A percentile compares a stretch with the other conserved stretches of the same genome.
Conservation (phyloP, 805 yeast genomes). For the Komagataella pseudopastoris region DNA sequence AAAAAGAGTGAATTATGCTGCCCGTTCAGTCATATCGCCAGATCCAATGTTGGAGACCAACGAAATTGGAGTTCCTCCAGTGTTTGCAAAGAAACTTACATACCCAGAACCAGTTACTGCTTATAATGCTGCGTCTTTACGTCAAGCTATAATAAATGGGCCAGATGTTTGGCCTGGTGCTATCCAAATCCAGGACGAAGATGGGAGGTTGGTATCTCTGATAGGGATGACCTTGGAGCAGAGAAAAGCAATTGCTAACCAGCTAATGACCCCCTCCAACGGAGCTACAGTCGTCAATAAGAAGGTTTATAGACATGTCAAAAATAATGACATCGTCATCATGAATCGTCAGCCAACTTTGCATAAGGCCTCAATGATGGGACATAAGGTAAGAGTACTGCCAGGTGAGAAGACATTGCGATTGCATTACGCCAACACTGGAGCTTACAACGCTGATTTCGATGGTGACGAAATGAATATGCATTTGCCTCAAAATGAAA, state of each 20-base stretch:
- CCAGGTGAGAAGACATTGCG: constrained; percentile 97
- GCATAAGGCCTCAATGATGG: constrained; percentile 99
- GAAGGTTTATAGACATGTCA: constrained; percentile 89
- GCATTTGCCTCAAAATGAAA: constrained; percentile 98
- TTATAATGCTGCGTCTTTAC: constrained; percentile 76
- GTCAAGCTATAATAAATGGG: constrained; percentile 94
- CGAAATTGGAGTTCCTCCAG: constrained; percentile 98
- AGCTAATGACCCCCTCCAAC: constrained; percentile 72
- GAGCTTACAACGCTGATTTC: constrained; percentile 97
- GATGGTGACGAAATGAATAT: constrained; percentile 99
- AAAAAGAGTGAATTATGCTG: constrained; percentile 97
- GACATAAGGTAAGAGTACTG: constrained; percentile 90
- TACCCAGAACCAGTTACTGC: constrained; percentile 98
- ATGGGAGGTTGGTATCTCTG: constrained; percentile 71
- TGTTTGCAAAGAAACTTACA: constrained; percentile 87
- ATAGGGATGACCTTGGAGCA: constrained; percentile 87
- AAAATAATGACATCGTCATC: constrained; percentile 86
- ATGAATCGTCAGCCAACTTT: constrained; percentile 99
- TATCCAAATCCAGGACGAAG: constrained; percentile 88
- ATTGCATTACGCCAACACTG: constrained; percentile 96
- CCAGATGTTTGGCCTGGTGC: constrained; percentile 99
- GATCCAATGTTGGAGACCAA: constrained; percentile 97
- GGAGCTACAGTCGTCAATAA: constrained; percentile 63
- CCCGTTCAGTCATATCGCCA: constrained; percentile 97
- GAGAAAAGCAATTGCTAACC: constrained; percentile 90